These are phyloP conservation scores for Heterobasidion occidentale DNA, from an alignment of 1,284 basidiomycete genomes.

Conservation along the genomic window DNA sequence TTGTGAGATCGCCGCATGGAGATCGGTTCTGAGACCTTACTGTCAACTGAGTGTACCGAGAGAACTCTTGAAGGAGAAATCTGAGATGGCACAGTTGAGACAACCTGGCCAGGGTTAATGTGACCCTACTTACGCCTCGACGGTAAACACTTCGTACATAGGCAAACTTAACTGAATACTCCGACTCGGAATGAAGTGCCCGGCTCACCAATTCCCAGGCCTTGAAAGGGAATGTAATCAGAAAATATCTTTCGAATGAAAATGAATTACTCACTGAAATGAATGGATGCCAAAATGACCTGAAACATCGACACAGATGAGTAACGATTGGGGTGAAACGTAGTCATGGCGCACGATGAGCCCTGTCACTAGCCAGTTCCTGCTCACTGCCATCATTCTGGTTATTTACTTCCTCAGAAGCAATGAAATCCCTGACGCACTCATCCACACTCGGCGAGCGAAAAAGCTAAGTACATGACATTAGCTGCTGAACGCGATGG, in stretches of 20 bases:
- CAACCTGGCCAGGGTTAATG: background rate
- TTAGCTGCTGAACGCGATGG: background rate
- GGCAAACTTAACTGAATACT: background rate
- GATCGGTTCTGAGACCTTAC: conserved; percentile 3
- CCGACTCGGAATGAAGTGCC: background rate
- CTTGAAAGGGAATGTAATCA: conserved; percentile 4
- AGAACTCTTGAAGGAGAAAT: conserved; percentile 18
- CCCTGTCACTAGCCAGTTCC: conserved; percentile 18
- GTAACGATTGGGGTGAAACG: background rate
- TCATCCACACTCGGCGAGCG: conserved; percentile 22
- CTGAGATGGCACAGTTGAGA: conserved; percentile 4
- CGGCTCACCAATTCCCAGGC: conserved; percentile 14
- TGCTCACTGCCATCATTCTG: background rate
- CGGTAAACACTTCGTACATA: conserved; percentile 18
- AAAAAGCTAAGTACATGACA: conserved; percentile 18
- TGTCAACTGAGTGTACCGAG: conserved; percentile 17
- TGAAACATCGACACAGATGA: background rate
- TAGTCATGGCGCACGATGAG: conserved; percentile 16
- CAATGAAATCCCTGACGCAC: conserved; percentile 9
- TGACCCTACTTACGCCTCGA: conserved; percentile 14
- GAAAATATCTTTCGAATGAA: background rate
- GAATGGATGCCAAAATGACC: background rate
- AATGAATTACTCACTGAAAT: background rate
- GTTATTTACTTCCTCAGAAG: background rate
- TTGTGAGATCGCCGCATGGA: background rate